Evolutionary conservation across 345 rosid genomes (phyloP), one percentile per base, ranked within the genome.

Genomic region (Eucalyptus cladocalyx): DNA sequence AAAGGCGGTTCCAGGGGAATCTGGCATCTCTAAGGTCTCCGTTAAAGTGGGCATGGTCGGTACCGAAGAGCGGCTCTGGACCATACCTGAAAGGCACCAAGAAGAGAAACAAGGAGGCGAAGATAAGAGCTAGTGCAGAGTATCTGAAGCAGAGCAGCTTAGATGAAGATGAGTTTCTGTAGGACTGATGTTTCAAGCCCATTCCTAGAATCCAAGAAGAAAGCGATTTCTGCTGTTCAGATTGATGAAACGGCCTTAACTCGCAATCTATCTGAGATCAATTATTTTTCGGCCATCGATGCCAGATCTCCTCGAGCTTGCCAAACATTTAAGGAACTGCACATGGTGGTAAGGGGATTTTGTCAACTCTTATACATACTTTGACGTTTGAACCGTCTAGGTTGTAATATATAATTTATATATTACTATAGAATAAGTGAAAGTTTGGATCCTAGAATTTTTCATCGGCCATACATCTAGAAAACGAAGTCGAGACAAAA

Each of bases 1-100:
- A 93, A 81, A 94, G 97, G 89, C 91, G 91, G 94, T 96, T 97
- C 98, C 96, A 94, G 6, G 97, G 94, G 89, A 92, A 92, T 43
- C 88, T 92, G 9, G 93, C 89, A 90, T 95, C 93, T 89, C 97
- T 91, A 48, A 95, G 95, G 89, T 95, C 97, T 50, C 97, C 96
- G 12, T 51, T 49, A 81, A 92, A 95, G 6, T 83, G 37, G 24
- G 88, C 18, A 88, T 88, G 45, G 8, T 6, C 86, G 4, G 87
- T 17, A 5, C 80, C 40, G 26, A 34, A 19, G 8, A 45, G 9
- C 1, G 91, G 90, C 43, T 89, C 90, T 2, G 88, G 89, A 1
- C 87, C 45, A 50, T 86, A 87, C 1, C 87, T 67, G 42, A 91
- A 65, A 9, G 92, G 91, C 17, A 92, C 91, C 88, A 94, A 60